Evolutionary conservation across 352 stramenopile species (phyloP), one percentile per base, ranked within the genome.

Genomic region (Pythium brachiatum): DNA sequence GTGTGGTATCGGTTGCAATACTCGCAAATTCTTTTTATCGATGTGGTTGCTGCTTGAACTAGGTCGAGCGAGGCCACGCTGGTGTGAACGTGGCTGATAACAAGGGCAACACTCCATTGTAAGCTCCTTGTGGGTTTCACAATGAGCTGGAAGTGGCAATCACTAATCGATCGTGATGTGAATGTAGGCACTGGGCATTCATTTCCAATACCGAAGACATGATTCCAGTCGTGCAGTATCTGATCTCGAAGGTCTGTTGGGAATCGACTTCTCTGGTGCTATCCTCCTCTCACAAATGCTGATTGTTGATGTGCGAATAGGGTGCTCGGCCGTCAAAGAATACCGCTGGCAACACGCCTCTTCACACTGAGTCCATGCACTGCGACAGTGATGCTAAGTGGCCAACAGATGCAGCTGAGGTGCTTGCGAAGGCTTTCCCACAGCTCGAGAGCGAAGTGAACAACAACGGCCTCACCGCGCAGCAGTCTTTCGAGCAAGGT

Each of bases 301-400:
- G 38, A 11, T 46, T 34, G 11, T 27, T 48, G 18, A 60, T 36
- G 25, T 48, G 5, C 1, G 4, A 23, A n/a, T 59, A 92, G 81
- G 80, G 81, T 34, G 78, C 80, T 3, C 89, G 88, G 52, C 69
- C 80, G 23, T 31, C 81, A 4, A 80, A 81, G 56, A 93, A 93
- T 51, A 52, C 31, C 2, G 62, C 71, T 11, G 81, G 80, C 34
- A 88, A 86, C 63, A 85, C 78, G 1, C 79, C 84, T 18, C 53
- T 93, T 59, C 84, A 91, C 57, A 79, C 81, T 7, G 81, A 93
- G 59, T 81, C 81, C n/a, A 85, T 89, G 73, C 84, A 90, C 48
- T 89, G 81, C 56, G 80, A 91, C 16, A 56, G 75, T 2, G 76
- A 63, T 39, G 58, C 70, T 13, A 69, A 70, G 21, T 92, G 83